phyloP scores from a whole-genome alignment of 176 grass and related monocot species.

The Areca catechu region DNA sequence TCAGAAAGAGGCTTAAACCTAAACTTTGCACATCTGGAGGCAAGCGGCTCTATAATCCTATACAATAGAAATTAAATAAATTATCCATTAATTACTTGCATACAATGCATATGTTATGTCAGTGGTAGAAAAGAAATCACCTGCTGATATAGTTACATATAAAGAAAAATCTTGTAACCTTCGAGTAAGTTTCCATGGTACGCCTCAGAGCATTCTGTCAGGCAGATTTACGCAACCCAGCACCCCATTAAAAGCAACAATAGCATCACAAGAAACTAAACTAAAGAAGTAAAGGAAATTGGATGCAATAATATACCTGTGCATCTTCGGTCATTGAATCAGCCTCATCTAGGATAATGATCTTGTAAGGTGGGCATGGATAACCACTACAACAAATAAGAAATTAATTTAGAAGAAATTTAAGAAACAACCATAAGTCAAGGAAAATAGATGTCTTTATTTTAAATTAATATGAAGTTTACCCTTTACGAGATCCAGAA shows the following conservation, averaged over 20 bases:
- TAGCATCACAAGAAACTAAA: constrained; percentile 14
- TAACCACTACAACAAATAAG: constrained; percentile 46
- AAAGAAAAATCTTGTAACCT: constrained; percentile 99
- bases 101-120: background rate
- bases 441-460: background rate
- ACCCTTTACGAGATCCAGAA: constrained; percentile 40
- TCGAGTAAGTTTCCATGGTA: constrained; percentile 82
- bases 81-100: background rate
- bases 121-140: constrained; percentile 32
- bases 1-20: constrained; percentile 95
- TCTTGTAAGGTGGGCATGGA: constrained; percentile 95
- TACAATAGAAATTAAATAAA: constrained; percentile 6
- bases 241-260: background rate
- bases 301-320: constrained; percentile 46
- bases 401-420: background rate
- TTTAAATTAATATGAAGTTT: constrained; percentile 11
- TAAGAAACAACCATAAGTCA: background rate
- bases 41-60: constrained; percentile 98
- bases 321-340: constrained; percentile 99
- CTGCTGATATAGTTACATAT: constrained; percentile 99
- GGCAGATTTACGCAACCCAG: constrained; percentile 6
- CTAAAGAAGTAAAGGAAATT: constrained; percentile 9
- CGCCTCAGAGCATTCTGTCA: constrained; percentile 77
- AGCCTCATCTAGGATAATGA: constrained; percentile 98
- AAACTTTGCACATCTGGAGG: constrained; percentile 98